Base-by-base conservation (phyloP, 768 basidiomycete genomes). In the Rhizopogon rudus region DNA sequence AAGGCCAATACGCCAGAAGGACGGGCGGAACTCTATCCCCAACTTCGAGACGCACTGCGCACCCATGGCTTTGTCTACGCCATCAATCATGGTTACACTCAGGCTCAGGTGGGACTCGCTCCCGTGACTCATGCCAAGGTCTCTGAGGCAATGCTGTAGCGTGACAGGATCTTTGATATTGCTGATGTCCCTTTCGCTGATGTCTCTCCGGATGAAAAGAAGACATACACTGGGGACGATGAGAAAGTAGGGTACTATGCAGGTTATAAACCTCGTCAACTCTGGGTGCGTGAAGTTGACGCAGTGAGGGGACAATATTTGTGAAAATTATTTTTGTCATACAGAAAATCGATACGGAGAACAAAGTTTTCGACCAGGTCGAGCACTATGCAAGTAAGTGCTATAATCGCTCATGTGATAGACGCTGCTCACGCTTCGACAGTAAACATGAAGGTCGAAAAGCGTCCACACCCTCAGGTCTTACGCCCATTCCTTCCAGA, bases 251-350 rank as follows among this genome's bases (percentile, higher is more conserved):
- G 79, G 2, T 77, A 76, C 0, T 83, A 80, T 56, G 76, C 80
- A 51, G 82, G 82, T 0, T 84, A 83, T 58, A 83, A 84, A 58
- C 73, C 71, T 6, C 74, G 76, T 9, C 72, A 78, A 54, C 79
- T 77, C 50, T 84, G 81, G 81, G 82, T 81, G 33, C 7, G 67
- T 57, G 14, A 16, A 25, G 25, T 25, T 25, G 25, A 25, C 25
- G 25, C 25, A 25, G 4, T 25, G 25, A 31, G n/a, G 29, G 12
- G 28, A 31, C 29, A 20, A 7, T 20, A 8, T 7, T 28, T 0
- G 39, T 0, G 20, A 13, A 12, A 9, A 16, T 17, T 5, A n/a
- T 9, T 20, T 2, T 9, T 20, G 6, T n/a, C 14, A 44, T 20
- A 6, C 29, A 72, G 71, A 67, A 69, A 55, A 62, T 72, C 42